Conservation (phyloP, 371 early-diverging fungal species). For the Mucor piriformis region DNA sequence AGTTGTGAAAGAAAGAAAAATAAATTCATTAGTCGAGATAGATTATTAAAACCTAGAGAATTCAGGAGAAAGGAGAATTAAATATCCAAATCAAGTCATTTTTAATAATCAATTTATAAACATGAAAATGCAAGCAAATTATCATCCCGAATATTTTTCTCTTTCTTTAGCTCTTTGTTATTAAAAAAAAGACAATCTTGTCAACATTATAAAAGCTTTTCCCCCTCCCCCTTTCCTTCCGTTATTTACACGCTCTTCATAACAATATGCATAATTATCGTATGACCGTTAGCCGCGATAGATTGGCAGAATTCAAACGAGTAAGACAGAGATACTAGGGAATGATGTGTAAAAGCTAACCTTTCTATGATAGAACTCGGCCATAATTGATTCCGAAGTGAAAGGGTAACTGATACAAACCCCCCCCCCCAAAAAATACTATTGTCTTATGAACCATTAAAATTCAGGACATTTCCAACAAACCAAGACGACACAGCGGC, state of each 20-base stretch:
- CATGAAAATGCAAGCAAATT: neutral
- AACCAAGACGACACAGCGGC: too few species aligned
- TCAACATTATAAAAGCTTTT: too few species aligned
- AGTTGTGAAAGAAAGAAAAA: neutral
- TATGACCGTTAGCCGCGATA: conserved; percentile 26
- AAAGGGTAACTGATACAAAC: neutral
- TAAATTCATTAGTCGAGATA: neutral
- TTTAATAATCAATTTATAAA: neutral
- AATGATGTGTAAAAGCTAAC: neutral
- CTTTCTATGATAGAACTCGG: neutral
- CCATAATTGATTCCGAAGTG: neutral
- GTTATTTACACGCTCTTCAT: neutral
- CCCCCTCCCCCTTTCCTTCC: neutral
- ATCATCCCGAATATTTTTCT: neutral
- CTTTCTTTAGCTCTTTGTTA: neutral
- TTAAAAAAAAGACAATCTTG: too few species aligned
- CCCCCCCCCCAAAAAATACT: too few species aligned
- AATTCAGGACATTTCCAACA: too few species aligned
- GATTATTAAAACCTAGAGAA: neutral
- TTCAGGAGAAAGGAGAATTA: neutral
- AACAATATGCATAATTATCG: conserved; percentile 6
- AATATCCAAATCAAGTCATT: neutral
- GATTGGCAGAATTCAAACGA: conserved; percentile 19
- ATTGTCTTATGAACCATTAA: too few species aligned
- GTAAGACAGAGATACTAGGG: conserved; percentile 1